These are phyloP conservation scores for Pseudopithomyces maydicus DNA, from an alignment of 2,329 filamentous ascomycete species.

Conservation along the genomic window DNA sequence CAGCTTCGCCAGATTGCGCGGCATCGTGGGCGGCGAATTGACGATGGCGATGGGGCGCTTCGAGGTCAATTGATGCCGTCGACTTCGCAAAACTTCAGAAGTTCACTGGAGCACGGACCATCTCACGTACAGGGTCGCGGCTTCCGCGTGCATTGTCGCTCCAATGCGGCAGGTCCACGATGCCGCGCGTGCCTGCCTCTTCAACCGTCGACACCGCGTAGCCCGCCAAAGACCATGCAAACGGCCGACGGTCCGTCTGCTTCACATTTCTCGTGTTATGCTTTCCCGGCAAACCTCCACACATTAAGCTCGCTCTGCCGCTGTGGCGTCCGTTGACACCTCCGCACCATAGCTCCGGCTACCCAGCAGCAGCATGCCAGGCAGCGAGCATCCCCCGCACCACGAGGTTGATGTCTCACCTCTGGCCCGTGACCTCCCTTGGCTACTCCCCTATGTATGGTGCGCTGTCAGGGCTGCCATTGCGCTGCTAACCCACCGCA, in stretches of 20 bases:
- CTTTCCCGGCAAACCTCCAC: background rate
- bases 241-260: background rate
- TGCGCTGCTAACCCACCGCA: conserved; percentile 42
- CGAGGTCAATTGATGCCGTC: background rate
- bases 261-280: background rate
- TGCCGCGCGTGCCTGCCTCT: background rate
- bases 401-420: conserved; percentile 17
- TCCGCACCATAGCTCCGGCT: conserved; percentile 9
- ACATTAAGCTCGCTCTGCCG: background rate
- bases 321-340: background rate
- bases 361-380: conserved; percentile 36
- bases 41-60: conserved; percentile 14
- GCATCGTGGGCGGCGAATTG: conserved; percentile 26
- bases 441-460: conserved; percentile 44
- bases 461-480: background rate
- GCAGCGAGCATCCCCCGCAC: conserved; percentile 15
- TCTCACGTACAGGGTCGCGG: conserved; percentile 5
- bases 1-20: conserved; percentile 34
- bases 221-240: background rate
- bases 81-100: conserved; percentile 13
- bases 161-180: conserved; percentile 24
- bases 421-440: conserved; percentile 41
- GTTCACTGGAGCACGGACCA: background rate
- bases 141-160: conserved; percentile 15
- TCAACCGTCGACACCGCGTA: background rate